Conservation (phyloP, 768 basidiomycete species). For the Tulasnella sp. region DNA sequence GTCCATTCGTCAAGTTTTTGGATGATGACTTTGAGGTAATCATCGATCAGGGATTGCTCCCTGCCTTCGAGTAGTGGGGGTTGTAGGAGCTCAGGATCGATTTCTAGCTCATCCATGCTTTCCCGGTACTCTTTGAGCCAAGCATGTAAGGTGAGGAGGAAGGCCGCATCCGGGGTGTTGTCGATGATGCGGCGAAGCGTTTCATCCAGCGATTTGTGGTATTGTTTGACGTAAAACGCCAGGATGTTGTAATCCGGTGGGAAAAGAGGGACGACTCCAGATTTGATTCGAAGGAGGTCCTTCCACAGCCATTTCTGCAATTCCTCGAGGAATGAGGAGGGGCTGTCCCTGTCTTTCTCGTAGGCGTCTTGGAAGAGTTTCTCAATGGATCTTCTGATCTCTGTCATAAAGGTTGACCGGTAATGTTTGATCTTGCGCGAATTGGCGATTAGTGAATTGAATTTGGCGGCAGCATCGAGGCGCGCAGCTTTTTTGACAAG, state of each 20-base stretch:
- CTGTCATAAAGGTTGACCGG: constrained; percentile 79
- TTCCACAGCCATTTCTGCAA: constrained; percentile 85
- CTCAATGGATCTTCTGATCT: constrained; percentile 72
- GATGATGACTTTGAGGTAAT: constrained; percentile 90
- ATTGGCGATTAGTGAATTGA: constrained; percentile 88
- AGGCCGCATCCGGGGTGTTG: constrained; percentile 81
- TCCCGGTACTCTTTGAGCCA: constrained; percentile 96
- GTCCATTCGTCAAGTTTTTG: constrained; percentile 98
- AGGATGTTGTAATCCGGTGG: constrained; percentile 90
- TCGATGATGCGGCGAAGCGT: constrained; percentile 66
- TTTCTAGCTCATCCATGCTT: constrained; percentile 89
- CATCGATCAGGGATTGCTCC: constrained; percentile 89
- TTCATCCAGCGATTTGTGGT: constrained; percentile 79
- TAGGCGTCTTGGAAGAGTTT: constrained; percentile 66
- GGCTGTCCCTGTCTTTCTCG: constrained; percentile 57
- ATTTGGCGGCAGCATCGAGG: constrained; percentile 87
- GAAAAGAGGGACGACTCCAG: constrained; percentile 85
- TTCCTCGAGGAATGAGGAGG: constrained; percentile 68
- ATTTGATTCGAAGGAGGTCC: constrained; percentile 89
- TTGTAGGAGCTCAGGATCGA: constrained; percentile 74
- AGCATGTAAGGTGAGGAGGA: constrained; percentile 77
- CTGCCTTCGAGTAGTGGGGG: constrained; percentile 94
- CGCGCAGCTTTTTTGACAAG: constrained; percentile 93
- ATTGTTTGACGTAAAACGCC: constrained; percentile 75
- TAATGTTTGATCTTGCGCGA: constrained; percentile 94